phyloP scores from a whole-genome alignment of 768 basidiomycete species.

The Lentinula aciculospora region DNA sequence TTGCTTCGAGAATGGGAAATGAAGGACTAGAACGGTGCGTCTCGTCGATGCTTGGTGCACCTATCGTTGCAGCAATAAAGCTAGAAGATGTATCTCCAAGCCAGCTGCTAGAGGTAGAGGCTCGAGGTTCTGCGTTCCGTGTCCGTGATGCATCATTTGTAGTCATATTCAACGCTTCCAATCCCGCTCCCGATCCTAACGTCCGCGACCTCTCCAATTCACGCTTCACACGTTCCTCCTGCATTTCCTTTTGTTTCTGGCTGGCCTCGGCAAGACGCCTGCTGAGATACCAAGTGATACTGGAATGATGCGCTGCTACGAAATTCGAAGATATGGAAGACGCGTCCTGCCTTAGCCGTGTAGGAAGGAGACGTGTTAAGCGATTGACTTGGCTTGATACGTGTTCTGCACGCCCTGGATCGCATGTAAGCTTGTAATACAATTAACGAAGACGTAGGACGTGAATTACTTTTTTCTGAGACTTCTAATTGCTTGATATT shows the following conservation, averaged over 20 bases:
- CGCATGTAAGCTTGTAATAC: slow-evolving; percentile 12
- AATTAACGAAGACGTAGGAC: slow-evolving; percentile 11
- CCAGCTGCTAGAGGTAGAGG: slow-evolving; percentile 45
- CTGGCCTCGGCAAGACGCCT: slow-evolving; percentile 75
- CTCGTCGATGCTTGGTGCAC: slow-evolving; percentile 31
- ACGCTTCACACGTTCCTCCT: slow-evolving; percentile 89
- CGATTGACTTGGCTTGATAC: slow-evolving; percentile 61
- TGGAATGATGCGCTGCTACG: slow-evolving; percentile 88
- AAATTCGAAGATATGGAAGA: slow-evolving; percentile 56
- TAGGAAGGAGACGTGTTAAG: slow-evolving; percentile 64
- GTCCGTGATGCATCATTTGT: slow-evolving; percentile 19
- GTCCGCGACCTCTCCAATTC: slow-evolving; percentile 81
- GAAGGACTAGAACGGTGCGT: slow-evolving; percentile 17
- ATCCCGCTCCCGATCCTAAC: slow-evolving; percentile 74
- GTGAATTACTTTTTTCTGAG: slow-evolving; percentile 76
- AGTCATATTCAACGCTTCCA: slow-evolving; percentile 48
- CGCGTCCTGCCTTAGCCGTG: slow-evolving; percentile 57
- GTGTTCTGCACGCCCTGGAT: slow-evolving; percentile 60
- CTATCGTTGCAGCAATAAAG: slow-evolving; percentile 57
- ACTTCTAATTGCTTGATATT: slow-evolving; percentile 84
- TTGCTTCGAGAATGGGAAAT: slow-evolving; percentile 18
- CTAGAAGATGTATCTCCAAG: slow-evolving; percentile 54
- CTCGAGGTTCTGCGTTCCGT: slow-evolving; percentile 14
- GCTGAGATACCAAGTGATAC: slow-evolving; percentile 88
- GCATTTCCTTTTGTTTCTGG: slow-evolving; percentile 78